Conservation (phyloP, 306 rosid species). For the Lathyrus sativus region DNA sequence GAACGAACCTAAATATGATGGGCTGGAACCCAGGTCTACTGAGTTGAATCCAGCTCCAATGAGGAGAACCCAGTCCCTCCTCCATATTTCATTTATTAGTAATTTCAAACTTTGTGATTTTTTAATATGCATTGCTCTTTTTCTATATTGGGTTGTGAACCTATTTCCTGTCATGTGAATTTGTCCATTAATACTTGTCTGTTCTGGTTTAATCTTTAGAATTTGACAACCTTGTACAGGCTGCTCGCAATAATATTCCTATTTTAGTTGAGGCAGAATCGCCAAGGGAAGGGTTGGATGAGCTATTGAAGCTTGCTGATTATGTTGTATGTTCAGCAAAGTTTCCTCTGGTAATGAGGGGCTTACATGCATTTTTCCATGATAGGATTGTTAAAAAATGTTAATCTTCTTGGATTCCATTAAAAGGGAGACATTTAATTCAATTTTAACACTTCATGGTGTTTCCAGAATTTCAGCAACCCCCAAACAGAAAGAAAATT, state of each 20-base stretch:
- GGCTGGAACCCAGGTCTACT: background rate
- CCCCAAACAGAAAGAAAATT: background rate
- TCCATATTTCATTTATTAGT: background rate
- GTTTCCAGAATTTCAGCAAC: slow-evolving; percentile 12
- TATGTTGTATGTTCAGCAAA: slow-evolving; percentile 75
- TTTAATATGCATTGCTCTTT: background rate
- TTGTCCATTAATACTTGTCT: slow-evolving; percentile 7
- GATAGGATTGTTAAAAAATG: background rate
- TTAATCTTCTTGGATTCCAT: slow-evolving; percentile 15
- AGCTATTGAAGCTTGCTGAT: slow-evolving; percentile 65
- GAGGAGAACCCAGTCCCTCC: background rate
- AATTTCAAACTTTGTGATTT: background rate
- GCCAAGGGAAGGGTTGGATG: slow-evolving; percentile 78
- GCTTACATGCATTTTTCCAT: slow-evolving; percentile 28
- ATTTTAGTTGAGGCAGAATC: slow-evolving; percentile 83
- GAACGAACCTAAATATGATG: slow-evolving; percentile 6
- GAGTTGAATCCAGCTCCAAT: slow-evolving; percentile 10
- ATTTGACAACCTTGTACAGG: slow-evolving; percentile 50
- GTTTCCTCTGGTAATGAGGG: slow-evolving; percentile 71
- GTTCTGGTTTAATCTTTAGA: slow-evolving; percentile 9
- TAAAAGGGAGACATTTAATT: background rate
- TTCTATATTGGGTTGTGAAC: background rate
- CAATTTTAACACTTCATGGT: slow-evolving; percentile 26
- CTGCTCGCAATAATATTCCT: slow-evolving; percentile 62
- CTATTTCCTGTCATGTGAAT: background rate